These are phyloP conservation scores for Coemansia sp. DNA, from an alignment of 192 early-diverging fungal genomes.

Conservation along the genomic window DNA sequence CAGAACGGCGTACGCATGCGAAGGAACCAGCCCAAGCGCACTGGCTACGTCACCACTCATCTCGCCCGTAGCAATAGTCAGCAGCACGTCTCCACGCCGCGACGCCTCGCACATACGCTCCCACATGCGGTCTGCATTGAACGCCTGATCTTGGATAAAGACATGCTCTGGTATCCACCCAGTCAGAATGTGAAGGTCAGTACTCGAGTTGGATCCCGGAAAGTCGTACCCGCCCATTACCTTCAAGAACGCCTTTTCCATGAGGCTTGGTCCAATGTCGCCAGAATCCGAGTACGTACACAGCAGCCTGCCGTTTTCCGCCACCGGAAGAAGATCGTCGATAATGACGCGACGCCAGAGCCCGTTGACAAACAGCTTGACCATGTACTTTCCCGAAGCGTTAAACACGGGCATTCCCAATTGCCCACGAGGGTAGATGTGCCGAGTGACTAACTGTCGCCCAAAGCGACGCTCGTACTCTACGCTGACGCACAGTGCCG, in stretches of 20 bases:
- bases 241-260: conserved; percentile 97
- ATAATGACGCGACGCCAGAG: conserved; percentile 79
- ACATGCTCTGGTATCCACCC: conserved; percentile 95
- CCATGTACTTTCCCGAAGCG: conserved; percentile 84
- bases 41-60: conserved; percentile 65
- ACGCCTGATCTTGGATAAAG: conserved; percentile 69
- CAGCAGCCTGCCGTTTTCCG: conserved; percentile 69
- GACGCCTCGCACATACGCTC: conserved; percentile 65
- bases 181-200: conserved; percentile 85
- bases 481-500: conserved; percentile 82
- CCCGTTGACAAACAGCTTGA: conserved; percentile 85
- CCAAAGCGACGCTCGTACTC: conserved; percentile 72
- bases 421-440: conserved; percentile 82
- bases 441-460: conserved; percentile 79
- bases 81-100: conserved; percentile 68
- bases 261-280: conserved; percentile 61
- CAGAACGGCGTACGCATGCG: conserved; percentile 88
- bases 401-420: conserved; percentile 76
- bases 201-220: conserved; percentile 91
- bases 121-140: conserved; percentile 73
- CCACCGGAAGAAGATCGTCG: conserved; percentile 85
- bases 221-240: conserved; percentile 95
- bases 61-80: conserved; percentile 84
- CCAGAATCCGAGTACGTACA: conserved; percentile 78
- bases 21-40: conserved; percentile 73